phyloP scores from a whole-genome alignment of 805 yeast genomes.

The Zygoascus biomembranicola region DNA sequence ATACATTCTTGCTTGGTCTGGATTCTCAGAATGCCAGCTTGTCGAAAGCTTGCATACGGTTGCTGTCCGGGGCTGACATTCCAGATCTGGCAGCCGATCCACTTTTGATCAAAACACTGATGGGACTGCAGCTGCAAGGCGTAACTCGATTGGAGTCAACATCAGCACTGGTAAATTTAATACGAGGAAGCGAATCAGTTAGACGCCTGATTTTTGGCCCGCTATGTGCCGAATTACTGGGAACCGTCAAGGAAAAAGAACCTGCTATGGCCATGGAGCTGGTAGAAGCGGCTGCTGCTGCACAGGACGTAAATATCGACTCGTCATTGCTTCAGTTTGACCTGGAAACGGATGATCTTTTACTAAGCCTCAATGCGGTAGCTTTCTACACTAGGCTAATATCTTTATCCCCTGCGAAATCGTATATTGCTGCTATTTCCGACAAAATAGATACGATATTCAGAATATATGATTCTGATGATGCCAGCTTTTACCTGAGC shows the following conservation, averaged over 20 bases:
- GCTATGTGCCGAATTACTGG: slow-evolving; percentile 20
- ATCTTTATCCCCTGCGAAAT: slow-evolving; percentile 6
- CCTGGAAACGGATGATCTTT: slow-evolving; percentile 23
- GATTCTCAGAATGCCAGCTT: slow-evolving; percentile 23
- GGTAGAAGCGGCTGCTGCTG: slow-evolving; percentile 21
- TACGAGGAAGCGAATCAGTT: slow-evolving; percentile 24
- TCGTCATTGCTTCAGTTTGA: slow-evolving; percentile 21
- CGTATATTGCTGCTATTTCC: slow-evolving; percentile 15
- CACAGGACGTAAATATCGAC: slow-evolving; percentile 19
- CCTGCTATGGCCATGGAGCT: slow-evolving; percentile 26
- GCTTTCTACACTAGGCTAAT: slow-evolving; percentile 28
- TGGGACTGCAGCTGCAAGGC: background rate
- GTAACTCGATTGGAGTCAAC: background rate
- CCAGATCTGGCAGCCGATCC: slow-evolving; percentile 17
- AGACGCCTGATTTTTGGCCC: slow-evolving; percentile 25
- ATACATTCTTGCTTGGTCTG: slow-evolving; percentile 26
- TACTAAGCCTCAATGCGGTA: slow-evolving; percentile 25
- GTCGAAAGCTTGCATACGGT: slow-evolving; percentile 20
- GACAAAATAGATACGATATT: slow-evolving; percentile 13
- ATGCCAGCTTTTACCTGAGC: slow-evolving; percentile 16
- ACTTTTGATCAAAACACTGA: background rate
- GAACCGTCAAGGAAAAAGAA: slow-evolving; percentile 21
- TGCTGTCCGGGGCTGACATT: slow-evolving; percentile 25
- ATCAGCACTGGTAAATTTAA: background rate
- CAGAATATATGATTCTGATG: slow-evolving; percentile 11